Evolutionary conservation across 192 early-diverging fungal species (phyloP).

Genomic region (Backusella mclennaniae): DNA sequence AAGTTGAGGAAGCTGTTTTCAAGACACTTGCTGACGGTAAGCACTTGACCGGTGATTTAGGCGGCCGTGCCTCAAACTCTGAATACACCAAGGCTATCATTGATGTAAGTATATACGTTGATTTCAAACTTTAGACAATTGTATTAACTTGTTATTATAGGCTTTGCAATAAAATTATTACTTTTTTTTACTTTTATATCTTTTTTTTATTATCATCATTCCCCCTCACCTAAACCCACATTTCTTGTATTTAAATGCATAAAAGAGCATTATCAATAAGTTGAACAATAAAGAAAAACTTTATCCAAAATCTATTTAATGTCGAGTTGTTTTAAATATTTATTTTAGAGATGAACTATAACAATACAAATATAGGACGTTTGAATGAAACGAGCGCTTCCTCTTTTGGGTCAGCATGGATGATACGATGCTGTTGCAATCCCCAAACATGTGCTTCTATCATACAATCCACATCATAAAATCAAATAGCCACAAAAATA

Average conservation of each 20-base stretch:
- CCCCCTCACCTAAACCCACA: background rate
- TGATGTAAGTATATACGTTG: background rate
- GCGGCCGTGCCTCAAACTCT: slow-evolving; percentile 78
- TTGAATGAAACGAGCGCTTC: no score
- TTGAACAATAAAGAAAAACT: background rate
- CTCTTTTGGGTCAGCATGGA: no score
- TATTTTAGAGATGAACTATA: no score
- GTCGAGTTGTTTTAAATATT: no score
- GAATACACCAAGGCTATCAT: slow-evolving; percentile 90
- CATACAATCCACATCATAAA: background rate
- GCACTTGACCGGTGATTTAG: slow-evolving; percentile 84
- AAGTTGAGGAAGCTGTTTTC: slow-evolving; percentile 86
- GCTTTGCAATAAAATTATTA: background rate
- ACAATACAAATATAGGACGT: no score
- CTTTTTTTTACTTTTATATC: background rate
- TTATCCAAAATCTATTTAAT: no score
- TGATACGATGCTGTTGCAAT: background rate
- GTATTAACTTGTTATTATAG: background rate
- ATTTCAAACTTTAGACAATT: background rate
- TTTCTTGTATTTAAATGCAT: slow-evolving; percentile 2
- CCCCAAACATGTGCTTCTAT: background rate
- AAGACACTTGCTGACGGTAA: slow-evolving; percentile 92
- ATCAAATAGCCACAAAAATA: background rate
- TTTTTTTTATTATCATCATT: background rate
- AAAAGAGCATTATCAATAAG: background rate